Conservation (phyloP, 768 basidiomycete species). For the Suillus fuscotomentosus region DNA sequence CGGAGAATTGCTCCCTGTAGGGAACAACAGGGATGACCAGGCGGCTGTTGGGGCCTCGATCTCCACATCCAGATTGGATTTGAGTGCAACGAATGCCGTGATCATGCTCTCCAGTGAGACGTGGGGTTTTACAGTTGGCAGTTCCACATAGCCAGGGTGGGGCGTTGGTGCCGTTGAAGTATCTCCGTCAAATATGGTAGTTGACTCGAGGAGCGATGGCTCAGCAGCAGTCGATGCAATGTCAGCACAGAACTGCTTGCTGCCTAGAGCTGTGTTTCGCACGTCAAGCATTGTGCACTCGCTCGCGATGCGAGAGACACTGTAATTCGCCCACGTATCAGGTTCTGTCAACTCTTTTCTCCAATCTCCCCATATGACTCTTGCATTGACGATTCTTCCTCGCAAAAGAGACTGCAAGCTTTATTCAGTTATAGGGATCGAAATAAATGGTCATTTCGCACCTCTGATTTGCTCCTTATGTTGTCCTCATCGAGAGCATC, state of each 20-base stretch:
- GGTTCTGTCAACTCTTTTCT: constrained; percentile 59
- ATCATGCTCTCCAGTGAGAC: constrained; percentile 79
- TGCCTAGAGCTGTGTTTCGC: constrained; percentile 51
- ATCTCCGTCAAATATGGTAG: constrained; percentile 19
- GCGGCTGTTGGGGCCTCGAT: constrained; percentile 49
- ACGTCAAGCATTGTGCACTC: constrained; percentile 71
- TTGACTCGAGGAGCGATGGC: constrained; percentile 1
- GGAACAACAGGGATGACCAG: constrained; percentile 52
- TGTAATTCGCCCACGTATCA: constrained; percentile 67
- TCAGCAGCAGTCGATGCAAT: constrained; percentile 3
- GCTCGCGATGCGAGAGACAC: constrained; percentile 58
- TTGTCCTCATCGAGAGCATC: constrained; percentile 64
- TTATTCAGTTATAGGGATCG: constrained; percentile 4
- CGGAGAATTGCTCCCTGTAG: constrained; percentile 29
- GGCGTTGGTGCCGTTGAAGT: constrained; percentile 25
- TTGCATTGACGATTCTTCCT: constrained; percentile 70
- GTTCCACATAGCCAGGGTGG: constrained; percentile 33
- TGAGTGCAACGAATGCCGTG: constrained; percentile 67
- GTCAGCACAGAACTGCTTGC: constrained; percentile 23
- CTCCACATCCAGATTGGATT: constrained; percentile 66
- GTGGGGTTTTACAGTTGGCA: constrained; percentile 29
- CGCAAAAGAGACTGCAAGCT: constrained; percentile 59
- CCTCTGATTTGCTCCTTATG: constrained; percentile 73
- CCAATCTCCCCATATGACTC: constrained; percentile 66
- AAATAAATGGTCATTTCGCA: constrained; percentile 28